Conservation (phyloP, 169 alveolate species). For the Plasmodium malariae region DNA sequence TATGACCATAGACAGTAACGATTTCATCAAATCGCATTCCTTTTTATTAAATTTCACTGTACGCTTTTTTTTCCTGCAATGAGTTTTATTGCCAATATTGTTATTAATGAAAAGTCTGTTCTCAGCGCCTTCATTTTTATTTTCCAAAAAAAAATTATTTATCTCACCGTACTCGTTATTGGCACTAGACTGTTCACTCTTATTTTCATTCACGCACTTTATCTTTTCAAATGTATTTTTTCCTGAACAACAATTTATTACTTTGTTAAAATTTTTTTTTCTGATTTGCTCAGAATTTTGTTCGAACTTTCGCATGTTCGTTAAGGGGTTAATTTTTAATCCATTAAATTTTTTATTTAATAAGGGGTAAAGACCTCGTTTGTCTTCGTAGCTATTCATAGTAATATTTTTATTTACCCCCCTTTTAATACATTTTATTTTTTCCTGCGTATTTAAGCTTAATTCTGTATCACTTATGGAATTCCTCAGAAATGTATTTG, state of each 20-base stretch:
- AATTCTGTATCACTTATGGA: slow-evolving; percentile 4
- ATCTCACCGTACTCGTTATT: background rate
- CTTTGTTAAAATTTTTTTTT: background rate
- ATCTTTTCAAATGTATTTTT: background rate
- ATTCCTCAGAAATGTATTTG: background rate
- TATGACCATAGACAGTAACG: slow-evolving; percentile 58
- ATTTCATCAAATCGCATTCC: slow-evolving; percentile 39
- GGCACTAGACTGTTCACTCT: background rate
- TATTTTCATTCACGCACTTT: background rate
- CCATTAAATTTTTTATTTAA: background rate
- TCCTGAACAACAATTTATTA: background rate
- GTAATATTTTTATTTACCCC: background rate
- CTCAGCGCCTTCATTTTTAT: background rate
- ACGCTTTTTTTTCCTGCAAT: background rate
- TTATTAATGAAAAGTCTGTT: background rate
- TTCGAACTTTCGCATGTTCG: background rate
- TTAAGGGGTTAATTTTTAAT: background rate
- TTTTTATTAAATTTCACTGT: background rate
- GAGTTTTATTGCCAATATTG: background rate
- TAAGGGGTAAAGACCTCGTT: background rate
- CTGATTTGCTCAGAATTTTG: slow-evolving; percentile 46
- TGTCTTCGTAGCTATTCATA: background rate
- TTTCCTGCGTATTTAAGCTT: background rate
- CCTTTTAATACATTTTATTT: background rate
- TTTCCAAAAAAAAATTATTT: background rate